These are phyloP conservation scores for Ammopiptanthus mongolicus DNA, from an alignment of 306 rosid species.

Conservation along the genomic window DNA sequence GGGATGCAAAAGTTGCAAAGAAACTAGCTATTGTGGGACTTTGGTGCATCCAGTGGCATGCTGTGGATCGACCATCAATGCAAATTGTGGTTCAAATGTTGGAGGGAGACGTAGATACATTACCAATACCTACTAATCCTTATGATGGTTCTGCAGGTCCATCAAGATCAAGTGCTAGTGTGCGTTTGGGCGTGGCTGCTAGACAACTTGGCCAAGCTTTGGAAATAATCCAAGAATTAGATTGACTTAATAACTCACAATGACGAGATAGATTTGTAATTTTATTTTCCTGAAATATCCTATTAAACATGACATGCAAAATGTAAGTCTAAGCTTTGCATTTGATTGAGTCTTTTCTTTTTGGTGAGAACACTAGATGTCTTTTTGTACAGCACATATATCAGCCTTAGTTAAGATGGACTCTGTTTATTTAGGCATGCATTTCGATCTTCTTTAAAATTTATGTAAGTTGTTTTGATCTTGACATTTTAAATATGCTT, in stretches of 20 bases:
- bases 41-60: constrained; percentile 29
- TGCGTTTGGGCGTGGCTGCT: not conserved
- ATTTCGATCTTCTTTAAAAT: not conserved
- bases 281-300: too few species aligned
- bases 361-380: too few species aligned
- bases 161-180: not conserved
- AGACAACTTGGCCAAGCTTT: not conserved
- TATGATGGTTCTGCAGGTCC: constrained; percentile 6
- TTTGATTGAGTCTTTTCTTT: too few species aligned
- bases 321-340: too few species aligned
- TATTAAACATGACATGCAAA: not conserved
- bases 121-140: constrained; percentile 15
- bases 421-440: too few species aligned
- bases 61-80: constrained; percentile 27
- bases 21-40: constrained; percentile 25
- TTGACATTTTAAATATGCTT: not conserved
- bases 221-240: not conserved
- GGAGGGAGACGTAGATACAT: not conserved
- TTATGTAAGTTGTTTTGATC: not conserved
- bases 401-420: too few species aligned
- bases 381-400: too few species aligned
- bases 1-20: constrained; percentile 5
- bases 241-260: not conserved
- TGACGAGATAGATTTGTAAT: not conserved
- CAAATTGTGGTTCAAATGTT: constrained; percentile 19